A percentile compares a stretch with the other conserved stretches of the same genome.
Evolutionary conservation across 805 yeast species (phyloP).

Genomic region (Suhomyces prunicola): DNA sequence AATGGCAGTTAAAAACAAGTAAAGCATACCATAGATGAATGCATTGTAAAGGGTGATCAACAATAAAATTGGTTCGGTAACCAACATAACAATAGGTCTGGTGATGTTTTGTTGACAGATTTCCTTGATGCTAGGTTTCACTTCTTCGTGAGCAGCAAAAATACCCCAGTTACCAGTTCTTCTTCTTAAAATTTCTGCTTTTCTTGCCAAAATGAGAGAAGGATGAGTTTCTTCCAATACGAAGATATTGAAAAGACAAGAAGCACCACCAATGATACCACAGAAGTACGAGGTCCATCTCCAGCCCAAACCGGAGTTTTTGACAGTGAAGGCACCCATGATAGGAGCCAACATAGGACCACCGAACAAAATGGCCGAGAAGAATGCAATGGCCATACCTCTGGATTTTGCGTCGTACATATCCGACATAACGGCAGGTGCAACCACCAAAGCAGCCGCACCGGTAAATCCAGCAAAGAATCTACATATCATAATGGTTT

Average conservation of each 20-base stretch:
- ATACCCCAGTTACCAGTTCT: constrained; percentile 44
- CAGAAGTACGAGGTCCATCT: constrained; percentile 54
- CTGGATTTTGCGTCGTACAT: constrained; percentile 62
- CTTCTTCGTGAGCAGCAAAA: constrained; percentile 38
- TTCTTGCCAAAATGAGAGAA: constrained; percentile 29
- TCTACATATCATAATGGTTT: constrained; percentile 72
- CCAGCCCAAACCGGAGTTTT: constrained; percentile 46
- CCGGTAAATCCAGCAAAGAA: constrained; percentile 80
- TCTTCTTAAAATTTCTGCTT: constrained; percentile 36
- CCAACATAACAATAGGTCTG: constrained; percentile 39
- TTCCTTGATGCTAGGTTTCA: constrained; percentile 27
- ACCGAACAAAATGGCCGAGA: constrained; percentile 67
- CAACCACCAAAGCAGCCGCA: constrained; percentile 81
- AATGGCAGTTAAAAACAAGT: constrained; percentile 43
- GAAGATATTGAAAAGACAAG: constrained; percentile 29
- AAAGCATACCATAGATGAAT: constrained; percentile 48
- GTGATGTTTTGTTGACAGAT: constrained; percentile 32
- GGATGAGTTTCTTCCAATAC: constrained; percentile 41
- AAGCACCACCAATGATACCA: constrained; percentile 35
- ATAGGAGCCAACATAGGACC: constrained; percentile 87
- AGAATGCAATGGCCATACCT: constrained; percentile 75
- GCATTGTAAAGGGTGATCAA: constrained; percentile 46
- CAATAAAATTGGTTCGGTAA: constrained; percentile 42
- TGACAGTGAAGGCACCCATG: constrained; percentile 41
- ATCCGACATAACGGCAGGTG: constrained; percentile 86